Conservation (phyloP, 1,139 yeast species). For the Geotrichum macrosporum region DNA sequence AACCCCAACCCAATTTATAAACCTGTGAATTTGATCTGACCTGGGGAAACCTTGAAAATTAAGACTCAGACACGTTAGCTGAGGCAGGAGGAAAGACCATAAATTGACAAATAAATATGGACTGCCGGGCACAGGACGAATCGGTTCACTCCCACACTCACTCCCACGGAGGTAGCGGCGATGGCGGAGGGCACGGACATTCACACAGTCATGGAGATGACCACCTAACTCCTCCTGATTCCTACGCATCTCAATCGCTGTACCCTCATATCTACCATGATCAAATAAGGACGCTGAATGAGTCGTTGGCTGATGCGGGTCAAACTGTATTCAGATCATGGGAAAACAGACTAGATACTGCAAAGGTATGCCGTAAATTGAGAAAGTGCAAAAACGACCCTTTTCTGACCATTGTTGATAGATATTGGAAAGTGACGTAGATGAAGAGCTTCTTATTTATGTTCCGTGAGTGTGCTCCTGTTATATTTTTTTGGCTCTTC, state of each 20-base stretch:
- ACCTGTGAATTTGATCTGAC: not conserved
- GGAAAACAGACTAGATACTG: conserved; percentile 42
- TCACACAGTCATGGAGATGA: conserved; percentile 36
- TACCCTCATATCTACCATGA: conserved; percentile 56
- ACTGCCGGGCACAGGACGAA: conserved; percentile 13
- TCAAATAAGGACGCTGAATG: conserved; percentile 62
- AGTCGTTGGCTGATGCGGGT: conserved; percentile 49
- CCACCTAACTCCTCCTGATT: conserved; percentile 66
- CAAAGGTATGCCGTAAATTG: no score
- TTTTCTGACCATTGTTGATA: no score
- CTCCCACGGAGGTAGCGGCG: conserved; percentile 25
- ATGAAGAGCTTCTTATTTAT: conserved; percentile 68
- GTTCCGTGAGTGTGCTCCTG: conserved; percentile 47
- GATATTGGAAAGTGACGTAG: conserved; percentile 68
- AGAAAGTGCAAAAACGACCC: no score
- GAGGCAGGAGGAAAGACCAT: not conserved
- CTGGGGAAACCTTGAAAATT: no score
- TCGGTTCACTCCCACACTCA: conserved; percentile 36
- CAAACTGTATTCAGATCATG: conserved; percentile 49
- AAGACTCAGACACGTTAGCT: not conserved
- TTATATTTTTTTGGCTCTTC: not conserved
- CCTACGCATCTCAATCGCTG: conserved; percentile 65
- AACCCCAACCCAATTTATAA: conserved; percentile 1
- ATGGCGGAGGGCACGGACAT: conserved; percentile 32
- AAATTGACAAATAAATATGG: no score